phyloP scores from a whole-genome alignment of 306 rosid species.

The Quercus alba region DNA sequence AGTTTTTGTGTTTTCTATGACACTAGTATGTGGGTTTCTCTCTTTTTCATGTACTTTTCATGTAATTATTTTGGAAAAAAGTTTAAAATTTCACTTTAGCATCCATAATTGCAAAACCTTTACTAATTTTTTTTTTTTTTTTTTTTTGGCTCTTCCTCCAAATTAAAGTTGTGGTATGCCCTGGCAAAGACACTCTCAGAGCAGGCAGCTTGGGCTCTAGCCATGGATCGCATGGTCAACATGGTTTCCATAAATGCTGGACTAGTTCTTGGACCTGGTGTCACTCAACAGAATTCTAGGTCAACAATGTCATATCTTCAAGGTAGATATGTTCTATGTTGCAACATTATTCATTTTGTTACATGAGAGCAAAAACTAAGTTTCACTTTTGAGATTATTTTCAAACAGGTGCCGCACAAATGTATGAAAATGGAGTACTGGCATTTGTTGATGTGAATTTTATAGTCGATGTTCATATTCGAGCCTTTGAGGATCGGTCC shows the following conservation, averaged over 20 bases:
- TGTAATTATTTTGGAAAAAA: too few relatives aligned
- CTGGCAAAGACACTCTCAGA: constrained; percentile 42
- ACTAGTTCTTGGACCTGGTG: constrained; percentile 33
- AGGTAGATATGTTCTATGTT: not conserved
- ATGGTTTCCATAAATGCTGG: constrained; percentile 50
- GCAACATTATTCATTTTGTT: too few relatives aligned
- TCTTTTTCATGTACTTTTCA: too few relatives aligned
- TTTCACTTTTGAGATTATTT: not conserved
- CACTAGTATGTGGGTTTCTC: too few relatives aligned
- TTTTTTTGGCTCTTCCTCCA: not conserved
- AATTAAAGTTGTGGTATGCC: constrained; percentile 42
- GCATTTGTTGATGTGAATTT: constrained; percentile 36
- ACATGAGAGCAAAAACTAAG: not conserved
- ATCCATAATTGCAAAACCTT: too few relatives aligned
- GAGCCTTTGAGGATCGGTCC: constrained; percentile 43
- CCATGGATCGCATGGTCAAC: constrained; percentile 45
- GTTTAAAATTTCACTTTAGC: too few relatives aligned
- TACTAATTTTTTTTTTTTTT: not conserved
- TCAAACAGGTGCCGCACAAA: constrained; percentile 41
- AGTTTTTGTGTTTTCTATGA: too few relatives aligned
- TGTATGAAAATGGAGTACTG: constrained; percentile 49
- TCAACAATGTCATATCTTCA: constrained; percentile 43
- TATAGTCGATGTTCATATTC: constrained; percentile 31
- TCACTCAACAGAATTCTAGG: constrained; percentile 28
- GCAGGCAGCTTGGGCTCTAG: constrained; percentile 50